Evolutionary conservation across 2,329 filamentous ascomycete genomes (phyloP).

Genomic region (Rhynchosporium graminicola): DNA sequence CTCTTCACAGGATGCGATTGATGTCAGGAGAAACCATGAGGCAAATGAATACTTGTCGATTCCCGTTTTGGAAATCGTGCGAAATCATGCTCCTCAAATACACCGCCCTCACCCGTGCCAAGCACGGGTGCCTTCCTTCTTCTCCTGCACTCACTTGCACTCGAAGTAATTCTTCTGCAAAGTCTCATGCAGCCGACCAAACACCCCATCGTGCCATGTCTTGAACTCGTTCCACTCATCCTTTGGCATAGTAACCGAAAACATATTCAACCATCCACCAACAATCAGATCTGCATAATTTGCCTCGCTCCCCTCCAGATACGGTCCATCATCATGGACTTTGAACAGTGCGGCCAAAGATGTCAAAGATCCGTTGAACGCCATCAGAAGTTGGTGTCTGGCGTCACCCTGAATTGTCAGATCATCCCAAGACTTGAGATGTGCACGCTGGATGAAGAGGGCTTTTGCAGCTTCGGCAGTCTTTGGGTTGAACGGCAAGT

Average conservation of each 20-base stretch:
- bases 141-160: not conserved
- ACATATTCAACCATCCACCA: slow-evolving; percentile 45
- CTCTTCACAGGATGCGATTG: no score
- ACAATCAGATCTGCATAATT: slow-evolving; percentile 48
- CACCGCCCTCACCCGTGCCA: no score
- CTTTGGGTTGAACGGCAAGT: slow-evolving; percentile 42
- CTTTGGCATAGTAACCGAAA: slow-evolving; percentile 13
- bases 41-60: no score
- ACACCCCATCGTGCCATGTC: slow-evolving; percentile 23
- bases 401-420: slow-evolving; percentile 22
- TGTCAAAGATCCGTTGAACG: slow-evolving; percentile 43
- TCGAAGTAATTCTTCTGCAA: slow-evolving; percentile 21
- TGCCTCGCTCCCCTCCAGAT: slow-evolving; percentile 33
- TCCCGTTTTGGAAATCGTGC: no score
- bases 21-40: no score
- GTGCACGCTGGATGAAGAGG: slow-evolving; percentile 4
- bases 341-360: slow-evolving; percentile 41
- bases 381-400: not conserved
- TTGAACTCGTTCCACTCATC: slow-evolving; percentile 22
- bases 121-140: not conserved
- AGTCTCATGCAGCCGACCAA: slow-evolving; percentile 21
- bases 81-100: no score
- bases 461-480: slow-evolving; percentile 1
- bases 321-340: slow-evolving; percentile 40
- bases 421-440: slow-evolving; percentile 52